Evolutionary conservation across 257 asterid genomes (phyloP).

Genomic region (Solanum tarapatanum): DNA sequence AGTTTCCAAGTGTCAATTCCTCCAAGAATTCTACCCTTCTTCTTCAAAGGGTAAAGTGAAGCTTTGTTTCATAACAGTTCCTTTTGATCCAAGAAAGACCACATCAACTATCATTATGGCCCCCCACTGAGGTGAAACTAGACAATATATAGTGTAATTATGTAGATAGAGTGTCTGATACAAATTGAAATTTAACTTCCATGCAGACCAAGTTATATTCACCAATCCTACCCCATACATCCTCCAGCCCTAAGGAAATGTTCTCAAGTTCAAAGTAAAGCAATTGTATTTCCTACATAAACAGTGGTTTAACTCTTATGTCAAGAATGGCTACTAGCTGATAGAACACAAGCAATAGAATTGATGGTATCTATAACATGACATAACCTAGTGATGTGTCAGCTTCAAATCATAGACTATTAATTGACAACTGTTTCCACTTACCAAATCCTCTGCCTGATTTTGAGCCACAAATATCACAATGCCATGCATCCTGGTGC

Average conservation of each 20-base stretch:
- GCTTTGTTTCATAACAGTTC: not conserved
- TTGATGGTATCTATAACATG: not conserved
- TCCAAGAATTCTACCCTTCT: not conserved
- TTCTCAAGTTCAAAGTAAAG: not conserved
- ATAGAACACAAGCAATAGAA: not conserved
- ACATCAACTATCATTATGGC: not conserved
- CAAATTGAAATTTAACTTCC: not conserved
- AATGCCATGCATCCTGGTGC: conserved; percentile 88
- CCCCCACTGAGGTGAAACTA: not conserved
- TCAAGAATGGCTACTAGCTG: not conserved
- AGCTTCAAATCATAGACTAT: not conserved
- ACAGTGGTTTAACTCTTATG: not conserved
- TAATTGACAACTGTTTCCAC: conserved; percentile 9
- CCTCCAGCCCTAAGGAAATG: not conserved
- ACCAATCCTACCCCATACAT: not conserved
- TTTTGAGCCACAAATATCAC: conserved; percentile 92
- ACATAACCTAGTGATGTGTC: not conserved
- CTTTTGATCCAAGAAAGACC: not conserved
- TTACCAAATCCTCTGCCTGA: conserved; percentile 99
- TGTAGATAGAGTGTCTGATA: not conserved
- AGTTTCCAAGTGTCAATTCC: not conserved
- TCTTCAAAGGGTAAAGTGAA: not conserved
- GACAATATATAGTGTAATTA: not conserved
- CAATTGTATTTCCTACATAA: not conserved
- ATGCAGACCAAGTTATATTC: not conserved